Conservation (phyloP, 176 grass and related monocot species). For the Hsuehochloa calcarea region DNA sequence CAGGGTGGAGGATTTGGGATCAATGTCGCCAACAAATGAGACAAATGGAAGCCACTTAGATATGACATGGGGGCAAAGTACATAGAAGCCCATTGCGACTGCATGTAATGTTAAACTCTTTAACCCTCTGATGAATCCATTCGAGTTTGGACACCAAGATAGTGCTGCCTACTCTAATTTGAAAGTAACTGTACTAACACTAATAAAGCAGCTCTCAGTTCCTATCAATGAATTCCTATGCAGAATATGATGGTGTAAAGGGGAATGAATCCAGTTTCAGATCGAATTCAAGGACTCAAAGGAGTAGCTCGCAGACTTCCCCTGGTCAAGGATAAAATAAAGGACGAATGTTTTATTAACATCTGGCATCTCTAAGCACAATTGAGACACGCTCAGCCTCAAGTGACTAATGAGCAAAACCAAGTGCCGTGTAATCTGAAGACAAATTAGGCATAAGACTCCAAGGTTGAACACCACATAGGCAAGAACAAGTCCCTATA, state of each 20-base stretch:
- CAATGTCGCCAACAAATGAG: not conserved
- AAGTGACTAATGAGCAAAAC: not conserved
- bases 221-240: not conserved
- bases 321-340: not conserved
- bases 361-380: not conserved
- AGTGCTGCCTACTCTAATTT: not conserved
- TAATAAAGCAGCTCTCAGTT: not conserved
- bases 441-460: not conserved
- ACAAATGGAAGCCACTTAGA: not conserved
- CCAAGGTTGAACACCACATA: slow-evolving; percentile 11
- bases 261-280: not conserved
- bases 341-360: not conserved
- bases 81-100: not conserved
- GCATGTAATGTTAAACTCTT: not conserved
- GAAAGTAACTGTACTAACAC: not conserved
- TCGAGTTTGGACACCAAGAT: not conserved
- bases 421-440: not conserved
- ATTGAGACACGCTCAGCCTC: not conserved
- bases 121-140: not conserved
- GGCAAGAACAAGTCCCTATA: not conserved
- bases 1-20: not conserved
- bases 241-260: not conserved
- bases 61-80: not conserved
- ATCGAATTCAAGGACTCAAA: not conserved
- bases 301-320: not conserved